Percentiles rank a stretch among this genome's conserved stretches.
phyloP scores from a whole-genome alignment of 495 filamentous ascomycete species.

The Daldinia vernicosa region DNA sequence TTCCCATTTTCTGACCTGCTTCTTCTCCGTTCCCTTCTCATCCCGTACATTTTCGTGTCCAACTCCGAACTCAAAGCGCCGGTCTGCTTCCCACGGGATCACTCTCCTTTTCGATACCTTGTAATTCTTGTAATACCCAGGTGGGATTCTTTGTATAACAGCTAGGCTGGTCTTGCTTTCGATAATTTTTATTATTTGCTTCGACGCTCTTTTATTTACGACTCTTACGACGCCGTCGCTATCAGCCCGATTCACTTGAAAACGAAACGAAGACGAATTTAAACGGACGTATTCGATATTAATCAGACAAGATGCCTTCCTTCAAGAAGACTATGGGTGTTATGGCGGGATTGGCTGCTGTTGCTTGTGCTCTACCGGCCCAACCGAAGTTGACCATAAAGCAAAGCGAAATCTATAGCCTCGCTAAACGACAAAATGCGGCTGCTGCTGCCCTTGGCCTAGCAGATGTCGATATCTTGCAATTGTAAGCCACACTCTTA shows the following conservation, averaged over 20 bases:
- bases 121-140: conserved; percentile 57
- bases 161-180: conserved; percentile 58
- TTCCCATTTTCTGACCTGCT: conserved; percentile 47
- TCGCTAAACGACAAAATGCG: conserved; percentile 62
- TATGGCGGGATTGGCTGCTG: conserved; percentile 56
- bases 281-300: conserved; percentile 6
- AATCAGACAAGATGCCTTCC: conserved; percentile 57
- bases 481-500: conserved; percentile 64
- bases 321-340: conserved; percentile 52
- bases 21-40: conserved; percentile 44
- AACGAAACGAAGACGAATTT: conserved; percentile 43
- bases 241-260: conserved; percentile 26
- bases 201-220: conserved; percentile 24
- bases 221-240: conserved; percentile 26
- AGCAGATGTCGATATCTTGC: conserved; percentile 71
- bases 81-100: conserved; percentile 62
- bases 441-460: conserved; percentile 62
- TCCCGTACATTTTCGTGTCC: conserved; percentile 50
- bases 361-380: conserved; percentile 56
- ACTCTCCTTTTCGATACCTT: conserved; percentile 52
- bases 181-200: conserved; percentile 14
- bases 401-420: conserved; percentile 55
- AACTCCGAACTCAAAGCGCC: conserved; percentile 59
- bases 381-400: conserved; percentile 53
- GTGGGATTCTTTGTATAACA: conserved; percentile 52